These are phyloP conservation scores for Cetradonia linearis DNA, from an alignment of 495 filamentous ascomycete species.

Conservation along the genomic window DNA sequence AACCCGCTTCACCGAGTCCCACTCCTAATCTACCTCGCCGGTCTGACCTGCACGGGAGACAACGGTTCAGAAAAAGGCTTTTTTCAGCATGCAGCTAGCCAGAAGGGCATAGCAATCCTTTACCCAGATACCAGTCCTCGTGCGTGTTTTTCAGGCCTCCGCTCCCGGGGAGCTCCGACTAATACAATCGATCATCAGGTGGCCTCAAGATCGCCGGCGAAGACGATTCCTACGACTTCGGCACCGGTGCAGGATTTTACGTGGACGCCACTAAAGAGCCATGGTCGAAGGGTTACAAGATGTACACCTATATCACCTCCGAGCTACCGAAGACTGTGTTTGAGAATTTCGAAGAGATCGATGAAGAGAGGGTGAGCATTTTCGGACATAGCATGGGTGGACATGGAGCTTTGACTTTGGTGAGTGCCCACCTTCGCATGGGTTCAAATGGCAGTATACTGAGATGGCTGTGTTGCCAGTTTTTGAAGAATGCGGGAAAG, in stretches of 20 bases:
- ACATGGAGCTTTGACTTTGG: slow-evolving; percentile 82
- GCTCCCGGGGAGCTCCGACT: neutral
- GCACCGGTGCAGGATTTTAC: slow-evolving; percentile 87
- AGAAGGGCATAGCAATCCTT: slow-evolving; percentile 73
- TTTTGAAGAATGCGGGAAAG: slow-evolving; percentile 77
- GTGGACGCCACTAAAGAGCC: slow-evolving; percentile 73
- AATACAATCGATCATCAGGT: slow-evolving; percentile 29
- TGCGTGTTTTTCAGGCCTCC: slow-evolving; percentile 30
- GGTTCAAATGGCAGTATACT: neutral
- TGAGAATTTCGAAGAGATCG: slow-evolving; percentile 52
- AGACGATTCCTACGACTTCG: slow-evolving; percentile 82
- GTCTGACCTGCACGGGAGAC: slow-evolving; percentile 88
- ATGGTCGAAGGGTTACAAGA: slow-evolving; percentile 67
- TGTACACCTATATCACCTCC: slow-evolving; percentile 80
- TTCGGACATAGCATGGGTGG: slow-evolving; percentile 95
- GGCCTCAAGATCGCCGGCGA: slow-evolving; percentile 71
- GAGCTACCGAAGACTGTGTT: slow-evolving; percentile 77
- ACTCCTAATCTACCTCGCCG: slow-evolving; percentile 88
- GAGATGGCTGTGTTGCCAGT: slow-evolving; percentile 34
- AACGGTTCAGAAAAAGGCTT: slow-evolving; percentile 97
- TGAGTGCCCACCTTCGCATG: slow-evolving; percentile 24
- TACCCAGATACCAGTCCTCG: slow-evolving; percentile 93
- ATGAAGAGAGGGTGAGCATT: slow-evolving; percentile 59
- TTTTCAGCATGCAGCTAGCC: slow-evolving; percentile 71
- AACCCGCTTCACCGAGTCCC: slow-evolving; percentile 51